Evolutionary conservation across 306 rosid species (phyloP).

Genomic region (Begonia fuchsioides): DNA sequence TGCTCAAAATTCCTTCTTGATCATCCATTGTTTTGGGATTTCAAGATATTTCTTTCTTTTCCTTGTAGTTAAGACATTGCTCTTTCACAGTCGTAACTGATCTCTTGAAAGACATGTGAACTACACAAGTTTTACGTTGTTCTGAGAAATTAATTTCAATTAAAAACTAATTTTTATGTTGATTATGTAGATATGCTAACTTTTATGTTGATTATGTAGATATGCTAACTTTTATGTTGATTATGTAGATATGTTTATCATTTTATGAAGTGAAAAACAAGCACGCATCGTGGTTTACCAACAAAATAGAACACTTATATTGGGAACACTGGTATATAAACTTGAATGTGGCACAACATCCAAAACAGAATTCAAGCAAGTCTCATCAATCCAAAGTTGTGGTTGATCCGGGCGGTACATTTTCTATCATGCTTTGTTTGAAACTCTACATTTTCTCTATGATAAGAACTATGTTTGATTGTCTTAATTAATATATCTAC

Average conservation of each 20-base stretch:
- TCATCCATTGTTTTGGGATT: too few species aligned
- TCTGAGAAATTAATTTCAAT: not conserved
- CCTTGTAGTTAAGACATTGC: too few species aligned
- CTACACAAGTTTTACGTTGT: too few species aligned
- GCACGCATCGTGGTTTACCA: constrained; percentile 70
- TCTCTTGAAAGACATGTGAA: too few species aligned
- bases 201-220: too few species aligned
- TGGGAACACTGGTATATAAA: constrained; percentile 94
- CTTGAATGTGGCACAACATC: constrained; percentile 64
- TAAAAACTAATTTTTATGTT: too few species aligned
- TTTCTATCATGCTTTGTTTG: not conserved
- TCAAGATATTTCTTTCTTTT: too few species aligned
- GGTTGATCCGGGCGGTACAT: constrained; percentile 62
- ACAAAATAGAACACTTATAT: constrained; percentile 59
- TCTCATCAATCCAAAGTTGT: constrained; percentile 58
- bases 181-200: too few species aligned
- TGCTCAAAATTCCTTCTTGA: constrained; percentile 1
- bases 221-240: not conserved
- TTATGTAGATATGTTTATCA: constrained; percentile 66
- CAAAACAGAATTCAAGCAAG: constrained; percentile 52
- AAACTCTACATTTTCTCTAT: too few species aligned
- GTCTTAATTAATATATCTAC: too few species aligned
- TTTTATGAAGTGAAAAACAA: constrained; percentile 80
- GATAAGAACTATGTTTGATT: too few species aligned
- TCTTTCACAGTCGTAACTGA: too few species aligned